A percentile compares a stretch with the other conserved stretches of the same genome.
Conservation (phyloP, 371 early-diverging fungal genomes). For the Mucor saturninus region DNA sequence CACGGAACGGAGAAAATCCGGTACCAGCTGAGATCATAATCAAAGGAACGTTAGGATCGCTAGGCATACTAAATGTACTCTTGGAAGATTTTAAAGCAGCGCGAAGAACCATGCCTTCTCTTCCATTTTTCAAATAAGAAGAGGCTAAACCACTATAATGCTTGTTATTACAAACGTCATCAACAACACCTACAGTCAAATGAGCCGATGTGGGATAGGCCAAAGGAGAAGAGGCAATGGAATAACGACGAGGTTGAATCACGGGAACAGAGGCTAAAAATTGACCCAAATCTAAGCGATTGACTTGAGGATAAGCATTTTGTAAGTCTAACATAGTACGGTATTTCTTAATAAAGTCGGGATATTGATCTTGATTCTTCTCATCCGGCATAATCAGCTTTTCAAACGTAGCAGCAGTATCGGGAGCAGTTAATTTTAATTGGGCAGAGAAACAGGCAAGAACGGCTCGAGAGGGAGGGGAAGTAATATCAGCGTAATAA, state of each 20-base stretch:
- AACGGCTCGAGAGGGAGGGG: constrained; percentile 52
- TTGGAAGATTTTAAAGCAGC: constrained; percentile 49
- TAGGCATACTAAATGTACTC: constrained; percentile 46
- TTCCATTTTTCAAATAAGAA: constrained; percentile 32
- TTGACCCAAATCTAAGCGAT: constrained; percentile 47
- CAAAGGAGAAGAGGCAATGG: constrained; percentile 57
- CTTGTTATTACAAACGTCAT: constrained; percentile 45
- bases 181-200: constrained; percentile 48
- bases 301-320: constrained; percentile 49
- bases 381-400: constrained; percentile 41
- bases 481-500: constrained; percentile 53
- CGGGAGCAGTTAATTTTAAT: constrained; percentile 36
- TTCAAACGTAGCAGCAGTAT: constrained; percentile 46
- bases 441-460: constrained; percentile 48
- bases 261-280: constrained; percentile 51
- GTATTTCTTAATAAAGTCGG: constrained; percentile 45
- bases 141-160: constrained; percentile 51
- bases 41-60: constrained; percentile 43
- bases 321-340: constrained; percentile 57
- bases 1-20: constrained; percentile 91
- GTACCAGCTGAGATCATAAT: constrained; percentile 75
- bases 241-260: constrained; percentile 62
- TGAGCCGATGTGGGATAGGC: constrained; percentile 33
- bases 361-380: constrained; percentile 38
- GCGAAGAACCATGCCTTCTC: constrained; percentile 21